phyloP scores from a whole-genome alignment of 768 basidiomycete species.

The Mycena vitilis region DNA sequence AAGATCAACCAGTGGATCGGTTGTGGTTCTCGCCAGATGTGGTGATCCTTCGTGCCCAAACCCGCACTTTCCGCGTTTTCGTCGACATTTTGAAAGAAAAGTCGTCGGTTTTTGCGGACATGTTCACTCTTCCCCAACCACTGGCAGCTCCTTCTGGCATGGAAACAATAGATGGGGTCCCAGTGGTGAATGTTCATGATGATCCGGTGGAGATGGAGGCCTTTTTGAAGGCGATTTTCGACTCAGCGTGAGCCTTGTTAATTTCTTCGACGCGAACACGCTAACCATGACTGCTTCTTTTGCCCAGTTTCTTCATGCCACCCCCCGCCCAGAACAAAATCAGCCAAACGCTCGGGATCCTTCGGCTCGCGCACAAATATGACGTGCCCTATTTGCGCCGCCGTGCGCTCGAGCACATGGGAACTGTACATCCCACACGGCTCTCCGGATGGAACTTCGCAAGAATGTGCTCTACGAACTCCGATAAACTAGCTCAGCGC shows the following conservation, averaged over 20 bases:
- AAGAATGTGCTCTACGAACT: background rate
- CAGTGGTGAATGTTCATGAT: background rate
- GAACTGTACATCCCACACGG: background rate
- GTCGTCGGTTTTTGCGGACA: slow-evolving; percentile 4
- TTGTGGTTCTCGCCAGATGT: slow-evolving; percentile 18
- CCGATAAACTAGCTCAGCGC: background rate
- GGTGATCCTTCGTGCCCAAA: background rate
- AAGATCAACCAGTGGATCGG: background rate
- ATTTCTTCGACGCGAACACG: background rate
- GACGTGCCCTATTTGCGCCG: slow-evolving; percentile 4
- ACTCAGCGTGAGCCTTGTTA: background rate
- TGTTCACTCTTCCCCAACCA: slow-evolving; percentile 9
- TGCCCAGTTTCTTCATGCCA: background rate
- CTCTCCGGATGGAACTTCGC: background rate
- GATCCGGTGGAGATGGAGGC: slow-evolving; percentile 4
- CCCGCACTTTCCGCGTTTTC: slow-evolving; percentile 2
- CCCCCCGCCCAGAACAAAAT: background rate
- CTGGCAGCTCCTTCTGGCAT: background rate
- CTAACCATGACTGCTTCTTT: background rate
- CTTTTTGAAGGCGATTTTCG: slow-evolving; percentile 8
- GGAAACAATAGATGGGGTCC: slow-evolving; percentile 4
- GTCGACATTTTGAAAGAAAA: slow-evolving; percentile 1
- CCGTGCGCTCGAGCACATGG: slow-evolving; percentile 10
- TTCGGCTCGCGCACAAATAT: slow-evolving; percentile 15
- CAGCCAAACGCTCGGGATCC: background rate